Base-by-base conservation (phyloP, 2,329 filamentous ascomycete species). In the Dothidotthia symphoricarpi region DNA sequence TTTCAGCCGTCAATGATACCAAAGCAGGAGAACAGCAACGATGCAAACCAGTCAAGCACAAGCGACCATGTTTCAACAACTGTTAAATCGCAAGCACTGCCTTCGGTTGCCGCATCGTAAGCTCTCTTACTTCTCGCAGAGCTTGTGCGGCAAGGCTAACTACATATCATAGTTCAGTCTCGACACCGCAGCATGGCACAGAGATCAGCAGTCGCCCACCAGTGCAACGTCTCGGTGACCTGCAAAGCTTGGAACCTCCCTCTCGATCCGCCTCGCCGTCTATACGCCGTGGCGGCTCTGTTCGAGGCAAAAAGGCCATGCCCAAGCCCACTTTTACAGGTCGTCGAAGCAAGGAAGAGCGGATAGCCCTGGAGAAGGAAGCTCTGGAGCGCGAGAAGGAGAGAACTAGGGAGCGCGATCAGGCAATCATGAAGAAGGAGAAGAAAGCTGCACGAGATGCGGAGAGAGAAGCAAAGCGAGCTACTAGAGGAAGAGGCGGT, bases 291-390 rank as follows among this genome's bases (percentile, higher is more conserved):
- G 56, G 59, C 13, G 49, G 45, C 17, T 47, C 55, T 16, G 41
- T 34, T 4, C 43, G 52, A 36, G 57, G 61, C 16, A 67, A 62
- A 37, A 57, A 57, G 33, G 48, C 53, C n/a, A 38, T 47, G 19
- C 45, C 54, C 6, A 61, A 64, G 34, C 71, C 72, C 4, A 68
- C 66, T 25, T 72, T 70, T 39, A 68, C 62, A 12, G 69, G 68
- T 10, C 62, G 72, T 35, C 55, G 72, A 36, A 73, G 68, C 43
- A 70, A 72, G 43, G 65, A 68, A 28, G 67, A 69, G 30, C 61
- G 71, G 39, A 69, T 68, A 19, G 69, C 71, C 32, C 55, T 68
- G 16, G 67, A 68, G 39, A 65, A 68, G 25, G 64, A 64, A 29
- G 63, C 63, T 25, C 51, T 60, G 16, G 67, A 67, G 33, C 61